Evolutionary conservation across 495 filamentous ascomycete species (phyloP).

Genomic region (Cercophora samala): DNA sequence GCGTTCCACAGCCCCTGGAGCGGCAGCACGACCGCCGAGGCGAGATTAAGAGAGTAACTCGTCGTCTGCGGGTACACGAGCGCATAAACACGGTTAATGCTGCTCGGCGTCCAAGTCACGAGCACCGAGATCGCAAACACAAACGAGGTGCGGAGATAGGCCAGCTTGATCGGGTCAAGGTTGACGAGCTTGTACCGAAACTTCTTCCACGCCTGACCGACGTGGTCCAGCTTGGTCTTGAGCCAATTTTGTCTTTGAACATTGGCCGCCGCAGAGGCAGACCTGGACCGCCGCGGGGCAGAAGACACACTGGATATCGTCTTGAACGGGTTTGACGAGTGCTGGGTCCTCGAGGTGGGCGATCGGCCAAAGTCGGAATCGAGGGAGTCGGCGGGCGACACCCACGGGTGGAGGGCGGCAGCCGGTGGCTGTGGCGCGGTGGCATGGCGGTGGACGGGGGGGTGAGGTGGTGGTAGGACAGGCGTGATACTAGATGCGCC

Average conservation of each 20-base stretch:
- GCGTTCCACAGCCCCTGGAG: constrained; percentile 84
- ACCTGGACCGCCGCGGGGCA: neutral
- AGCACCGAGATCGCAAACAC: constrained; percentile 76
- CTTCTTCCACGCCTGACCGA: constrained; percentile 1
- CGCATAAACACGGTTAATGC: constrained; percentile 71
- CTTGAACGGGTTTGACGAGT: constrained; percentile 18
- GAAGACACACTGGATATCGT: constrained; percentile 27
- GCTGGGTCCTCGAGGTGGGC: neutral
- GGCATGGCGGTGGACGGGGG: neutral
- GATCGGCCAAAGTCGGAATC: constrained; percentile 8
- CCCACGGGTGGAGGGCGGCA: constrained; percentile 20
- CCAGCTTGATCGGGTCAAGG: constrained; percentile 62
- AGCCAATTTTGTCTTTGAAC: constrained; percentile 3
- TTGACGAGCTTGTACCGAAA: constrained; percentile 35
- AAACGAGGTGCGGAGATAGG: constrained; percentile 76
- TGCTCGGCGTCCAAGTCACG: constrained; percentile 81
- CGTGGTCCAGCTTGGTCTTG: neutral
- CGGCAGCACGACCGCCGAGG: constrained; percentile 71
- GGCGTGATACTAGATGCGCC: constrained; percentile 16
- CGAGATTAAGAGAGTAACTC: constrained; percentile 66
- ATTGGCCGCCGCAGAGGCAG: constrained; percentile 15
- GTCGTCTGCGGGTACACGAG: constrained; percentile 54
- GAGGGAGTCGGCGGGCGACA: constrained; percentile 14
- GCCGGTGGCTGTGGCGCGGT: neutral
- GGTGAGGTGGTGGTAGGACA: constrained; percentile 10